Conservation (phyloP, 305 asterid species). For the Fraxinus platypoda region DNA sequence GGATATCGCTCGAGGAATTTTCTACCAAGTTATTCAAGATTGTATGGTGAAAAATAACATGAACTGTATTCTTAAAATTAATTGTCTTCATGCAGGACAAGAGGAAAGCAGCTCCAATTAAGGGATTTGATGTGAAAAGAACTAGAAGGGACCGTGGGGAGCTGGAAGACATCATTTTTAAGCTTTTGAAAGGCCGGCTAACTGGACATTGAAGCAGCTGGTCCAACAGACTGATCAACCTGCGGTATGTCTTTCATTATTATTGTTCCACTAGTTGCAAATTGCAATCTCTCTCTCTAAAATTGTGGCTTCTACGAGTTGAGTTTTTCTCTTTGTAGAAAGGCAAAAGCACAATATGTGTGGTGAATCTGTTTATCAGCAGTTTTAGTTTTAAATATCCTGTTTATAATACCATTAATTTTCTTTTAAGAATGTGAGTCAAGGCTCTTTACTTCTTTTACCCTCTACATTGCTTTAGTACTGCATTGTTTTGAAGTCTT, state of each 20-base stretch:
- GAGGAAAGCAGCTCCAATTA: conserved; percentile 62
- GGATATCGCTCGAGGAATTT: background rate
- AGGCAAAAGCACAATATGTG: background rate
- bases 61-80: conserved; percentile 1
- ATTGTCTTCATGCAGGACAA: conserved; percentile 50
- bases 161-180: conserved; percentile 81
- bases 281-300: background rate
- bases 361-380: background rate
- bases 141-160: conserved; percentile 80
- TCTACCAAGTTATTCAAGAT: background rate
- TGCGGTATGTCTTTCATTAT: conserved; percentile 47
- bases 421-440: too few relatives aligned
- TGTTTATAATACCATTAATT: too few relatives aligned
- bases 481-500: too few relatives aligned
- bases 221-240: conserved; percentile 85
- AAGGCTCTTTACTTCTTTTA: too few relatives aligned
- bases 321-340: background rate
- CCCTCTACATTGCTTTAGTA: too few relatives aligned
- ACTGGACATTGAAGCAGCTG: conserved; percentile 77
- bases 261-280: conserved; percentile 2
- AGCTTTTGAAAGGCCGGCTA: conserved; percentile 78
- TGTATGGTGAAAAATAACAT: conserved; percentile 4
- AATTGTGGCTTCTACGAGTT: background rate
- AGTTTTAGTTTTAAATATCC: background rate
- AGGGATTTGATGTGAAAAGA: conserved; percentile 67